Evolutionary conservation across 331 rosid species (phyloP), one percentile per base, ranked within the genome.

Genomic region (Quercus tomentella): DNA sequence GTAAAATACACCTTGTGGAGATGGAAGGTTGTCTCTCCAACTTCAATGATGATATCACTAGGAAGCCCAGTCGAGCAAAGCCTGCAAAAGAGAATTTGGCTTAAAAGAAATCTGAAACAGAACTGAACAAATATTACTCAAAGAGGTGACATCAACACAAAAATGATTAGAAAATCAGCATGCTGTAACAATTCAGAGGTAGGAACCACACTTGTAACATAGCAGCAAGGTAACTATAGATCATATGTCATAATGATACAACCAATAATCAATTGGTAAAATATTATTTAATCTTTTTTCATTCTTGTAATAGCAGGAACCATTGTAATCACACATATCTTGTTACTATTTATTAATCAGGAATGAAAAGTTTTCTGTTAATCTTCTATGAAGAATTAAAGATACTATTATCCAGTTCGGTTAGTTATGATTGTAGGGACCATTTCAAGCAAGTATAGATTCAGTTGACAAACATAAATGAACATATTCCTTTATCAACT

Each of bases 31-130:
- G 77, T 82, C 16, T 86, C 92, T 17, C 90, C 93, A 81, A 92
- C 88, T 88, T 94, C 97, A 89, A 92, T 76, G 69, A 88, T 77
- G 63, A 94, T 83, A 80, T 94, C 98, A 56, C 92, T 88, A 35
- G 95, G 78, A 74, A 94, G 98, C 68, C 97, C 98, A 74, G 90
- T 87, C 58, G 93, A 88, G 89, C 95, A 94, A 37, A 88, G 77
- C 97, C 98, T 94, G 84, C 30, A 82, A 77, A 84, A 56, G 70
- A 7, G 51, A 20, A 78, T 52, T 67, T 69, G 30, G 75, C 54
- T 45, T 25, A 23, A 63, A 49, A 63, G 26, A 61, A 26, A 28
- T n/a, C 76, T 11, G 61, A 22, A 23, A 60, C 49, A 25, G 67
- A 30, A 37, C 45, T 41, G 60, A 70, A 51, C 79, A 66, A 31